Conservation (phyloP, 2,329 filamentous ascomycete genomes). For the Zasmidium angulare region DNA sequence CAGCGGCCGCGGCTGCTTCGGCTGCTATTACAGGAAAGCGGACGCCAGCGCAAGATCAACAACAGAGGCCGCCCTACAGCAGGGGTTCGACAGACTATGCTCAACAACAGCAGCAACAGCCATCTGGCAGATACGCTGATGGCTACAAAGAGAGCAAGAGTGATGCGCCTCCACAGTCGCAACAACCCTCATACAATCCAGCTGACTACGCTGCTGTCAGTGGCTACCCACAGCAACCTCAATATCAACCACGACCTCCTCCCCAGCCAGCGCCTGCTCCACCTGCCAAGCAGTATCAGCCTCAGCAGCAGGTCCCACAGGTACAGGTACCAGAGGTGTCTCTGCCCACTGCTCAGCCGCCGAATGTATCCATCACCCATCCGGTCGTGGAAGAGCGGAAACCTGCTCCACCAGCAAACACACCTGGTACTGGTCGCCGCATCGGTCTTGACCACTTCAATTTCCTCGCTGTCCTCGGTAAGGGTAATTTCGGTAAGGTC, state of each 20-base stretch:
- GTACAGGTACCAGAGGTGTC: constrained; percentile 39
- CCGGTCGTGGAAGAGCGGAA: constrained; percentile 47
- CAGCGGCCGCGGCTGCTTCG: constrained; percentile 48
- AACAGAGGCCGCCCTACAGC: constrained; percentile 40
- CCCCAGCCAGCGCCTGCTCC: constrained; percentile 50
- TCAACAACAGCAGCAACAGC: constrained; percentile 21
- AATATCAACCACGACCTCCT: constrained; percentile 44
- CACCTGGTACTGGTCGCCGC: constrained; percentile 71
- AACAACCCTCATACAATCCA: constrained; percentile 67
- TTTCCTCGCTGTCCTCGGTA: constrained; percentile 95
- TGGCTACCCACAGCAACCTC: constrained; percentile 31
- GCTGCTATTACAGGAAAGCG: constrained; percentile 41
- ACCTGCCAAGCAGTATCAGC: constrained; percentile 55
- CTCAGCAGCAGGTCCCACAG: constrained; percentile 49
- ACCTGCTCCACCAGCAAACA: constrained; percentile 66
- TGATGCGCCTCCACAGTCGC: constrained; percentile 40
- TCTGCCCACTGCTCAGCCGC: constrained; percentile 30
- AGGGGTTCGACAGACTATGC: constrained; percentile 44
- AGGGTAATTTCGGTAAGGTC: constrained; percentile 99
- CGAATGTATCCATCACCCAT: constrained; percentile 28
- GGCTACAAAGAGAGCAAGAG: constrained; percentile 33
- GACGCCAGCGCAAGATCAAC: constrained; percentile 41
- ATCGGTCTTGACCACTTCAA: constrained; percentile 99
- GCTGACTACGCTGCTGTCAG: constrained; percentile 64
- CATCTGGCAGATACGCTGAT: constrained; percentile 33